These are phyloP conservation scores for Crithidia brevicula DNA, from an alignment of 208 protist species.

Conservation along the genomic window DNA sequence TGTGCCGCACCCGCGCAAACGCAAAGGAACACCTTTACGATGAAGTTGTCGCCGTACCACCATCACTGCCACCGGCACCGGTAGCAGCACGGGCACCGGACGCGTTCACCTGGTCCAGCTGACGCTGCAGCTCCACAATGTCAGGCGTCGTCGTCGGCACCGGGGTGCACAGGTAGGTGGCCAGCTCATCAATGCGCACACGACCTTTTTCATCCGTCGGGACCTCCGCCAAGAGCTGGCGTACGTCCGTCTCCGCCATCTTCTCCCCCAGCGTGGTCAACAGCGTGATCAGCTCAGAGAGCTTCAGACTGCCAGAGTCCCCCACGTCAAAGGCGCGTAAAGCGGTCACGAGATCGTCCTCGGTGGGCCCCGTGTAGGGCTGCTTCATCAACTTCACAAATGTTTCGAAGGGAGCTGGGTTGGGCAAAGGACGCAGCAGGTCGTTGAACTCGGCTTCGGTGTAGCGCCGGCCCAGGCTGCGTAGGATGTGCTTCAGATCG, in stretches of 20 bases:
- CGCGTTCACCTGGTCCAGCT: slow-evolving; percentile 42
- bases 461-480: slow-evolving; percentile 86
- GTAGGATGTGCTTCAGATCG: slow-evolving; percentile 90
- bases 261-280: slow-evolving; percentile 89
- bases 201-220: slow-evolving; percentile 73
- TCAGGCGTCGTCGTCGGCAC: slow-evolving; percentile 87
- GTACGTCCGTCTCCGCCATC: slow-evolving; percentile 86
- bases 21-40: neutral
- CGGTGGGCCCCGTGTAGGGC: slow-evolving; percentile 87
- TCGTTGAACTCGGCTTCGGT: slow-evolving; percentile 91
- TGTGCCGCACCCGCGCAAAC: neutral
- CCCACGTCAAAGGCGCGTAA: slow-evolving; percentile 84
- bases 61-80: neutral
- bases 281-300: slow-evolving; percentile 84
- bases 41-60: neutral
- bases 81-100: neutral
- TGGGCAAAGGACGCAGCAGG: slow-evolving; percentile 57
- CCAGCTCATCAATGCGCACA: slow-evolving; percentile 83
- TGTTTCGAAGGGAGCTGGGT: slow-evolving; percentile 60
- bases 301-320: slow-evolving; percentile 69
- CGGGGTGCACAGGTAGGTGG: slow-evolving; percentile 82
- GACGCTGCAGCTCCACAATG: slow-evolving; percentile 85
- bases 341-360: slow-evolving; percentile 85
- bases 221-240: slow-evolving; percentile 83
- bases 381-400: slow-evolving; percentile 88